Base-by-base conservation (phyloP, 352 stramenopile genomes). In the Globisporangium acanthophoron region DNA sequence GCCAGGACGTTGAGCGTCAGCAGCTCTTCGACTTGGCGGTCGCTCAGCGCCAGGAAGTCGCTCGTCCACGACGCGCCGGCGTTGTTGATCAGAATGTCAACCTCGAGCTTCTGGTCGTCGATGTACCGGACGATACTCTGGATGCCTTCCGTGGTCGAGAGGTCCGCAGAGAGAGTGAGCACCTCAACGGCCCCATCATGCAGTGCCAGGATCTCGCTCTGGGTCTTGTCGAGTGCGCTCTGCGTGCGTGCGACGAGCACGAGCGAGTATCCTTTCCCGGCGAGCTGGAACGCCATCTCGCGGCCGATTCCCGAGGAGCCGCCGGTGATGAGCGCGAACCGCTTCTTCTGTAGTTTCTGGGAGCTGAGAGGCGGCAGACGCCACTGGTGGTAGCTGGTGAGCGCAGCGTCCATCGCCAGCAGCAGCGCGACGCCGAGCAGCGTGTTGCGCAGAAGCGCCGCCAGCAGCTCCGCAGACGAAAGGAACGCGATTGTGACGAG, bases 1-100 rank as follows among this genome's bases (percentile, higher is more conserved):
- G 78, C 73, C 15, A 75, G 70, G 48, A 93, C 73, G 52, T 95
- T 88, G 9, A 93, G 67, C 9, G 71, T 75, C 58, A 96, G 70
- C 51, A 94, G 60, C 12, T 76, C 64, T 52, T 88, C 73, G 20
- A 94, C 56, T 31, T 80, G 54, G 33, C 68, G 63, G 12, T 58
- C 40, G 15, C 64, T 67, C 6, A 84, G 44, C 45, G 77, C 56
- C 4, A 67, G 60, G 54, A 94, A 92, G 49, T 69, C 58, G 29
- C 79, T 73, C 13, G 60, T 67, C 9, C 77, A 35, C 31, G 73
- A 71, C 0, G 69, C 64, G 5, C 81, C 78, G 3, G 78, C 87
- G 54, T 92, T 93, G 67, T 96, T 96, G 51, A 96, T 64, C 3
- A 96, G 73, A 39, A 96, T 83, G 49, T 95, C 87, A 50, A 96